Conservation (phyloP, 2,329 filamentous ascomycete genomes). For the Ceratocystis destructans region DNA sequence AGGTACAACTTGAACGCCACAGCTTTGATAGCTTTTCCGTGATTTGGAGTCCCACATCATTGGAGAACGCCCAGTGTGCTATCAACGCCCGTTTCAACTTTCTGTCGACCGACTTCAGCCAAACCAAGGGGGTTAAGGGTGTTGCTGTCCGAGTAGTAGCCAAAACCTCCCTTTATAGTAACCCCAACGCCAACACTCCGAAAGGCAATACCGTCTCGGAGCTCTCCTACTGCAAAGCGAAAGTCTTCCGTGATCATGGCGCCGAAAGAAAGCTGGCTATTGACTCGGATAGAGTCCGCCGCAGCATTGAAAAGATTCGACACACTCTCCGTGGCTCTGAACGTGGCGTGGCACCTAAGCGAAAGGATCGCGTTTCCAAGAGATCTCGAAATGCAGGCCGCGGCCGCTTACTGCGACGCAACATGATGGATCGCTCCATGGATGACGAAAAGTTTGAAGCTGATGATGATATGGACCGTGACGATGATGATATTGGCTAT, state of each 20-base stretch:
- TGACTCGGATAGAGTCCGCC: constrained; percentile 87
- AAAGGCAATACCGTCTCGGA: constrained; percentile 35
- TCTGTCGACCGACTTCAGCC: constrained; percentile 93
- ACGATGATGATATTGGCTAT: constrained; percentile 15
- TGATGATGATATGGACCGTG: constrained; percentile 15
- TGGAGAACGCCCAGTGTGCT: constrained; percentile 59
- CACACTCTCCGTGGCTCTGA: constrained; percentile 32
- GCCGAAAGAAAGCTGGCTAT: constrained; percentile 92
- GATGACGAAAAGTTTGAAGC: constrained; percentile 10
- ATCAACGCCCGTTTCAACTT: constrained; percentile 96
- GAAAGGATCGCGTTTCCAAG: constrained; percentile 17
- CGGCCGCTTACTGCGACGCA: constrained; percentile 1
- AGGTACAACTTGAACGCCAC: constrained; percentile 56
- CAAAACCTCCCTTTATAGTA: constrained; percentile 60
- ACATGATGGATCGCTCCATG: constrained; percentile 1
- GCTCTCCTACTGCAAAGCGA: constrained; percentile 91
- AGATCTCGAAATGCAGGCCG: constrained; percentile 5
- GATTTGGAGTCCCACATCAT: constrained; percentile 64
- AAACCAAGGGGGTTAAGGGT: constrained; percentile 96
- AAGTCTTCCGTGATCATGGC: constrained; percentile 90
- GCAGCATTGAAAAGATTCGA: constrained; percentile 90
- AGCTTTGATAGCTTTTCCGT: constrained; percentile 94
- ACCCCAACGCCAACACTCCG: constrained; percentile 25
- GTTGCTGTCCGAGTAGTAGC: constrained; percentile 87
- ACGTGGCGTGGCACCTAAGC: constrained; percentile 9